Evolutionary conservation across 2,329 filamentous ascomycete genomes (phyloP).

Genomic region (Monosporascus sp.): DNA sequence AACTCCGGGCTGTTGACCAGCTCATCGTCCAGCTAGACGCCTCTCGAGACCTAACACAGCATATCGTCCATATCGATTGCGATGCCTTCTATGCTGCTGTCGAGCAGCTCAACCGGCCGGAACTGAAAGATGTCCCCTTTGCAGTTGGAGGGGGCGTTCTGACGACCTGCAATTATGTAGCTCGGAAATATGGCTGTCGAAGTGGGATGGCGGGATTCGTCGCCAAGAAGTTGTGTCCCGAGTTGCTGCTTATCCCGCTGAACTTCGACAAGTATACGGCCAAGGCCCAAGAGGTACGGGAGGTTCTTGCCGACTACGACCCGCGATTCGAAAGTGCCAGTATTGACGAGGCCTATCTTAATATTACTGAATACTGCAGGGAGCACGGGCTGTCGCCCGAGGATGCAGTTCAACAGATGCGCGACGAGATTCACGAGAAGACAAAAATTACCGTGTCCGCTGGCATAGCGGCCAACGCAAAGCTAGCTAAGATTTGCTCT

Average conservation of each 20-base stretch:
- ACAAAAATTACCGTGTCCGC: conserved; percentile 87
- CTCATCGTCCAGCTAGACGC: conserved; percentile 75
- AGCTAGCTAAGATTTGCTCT: conserved; percentile 90
- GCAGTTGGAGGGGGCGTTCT: conserved; percentile 71
- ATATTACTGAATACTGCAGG: conserved; percentile 81
- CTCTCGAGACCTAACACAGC: conserved; percentile 74
- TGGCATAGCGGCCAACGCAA: conserved; percentile 89
- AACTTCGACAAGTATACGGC: conserved; percentile 89
- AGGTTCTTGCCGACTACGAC: conserved; percentile 82
- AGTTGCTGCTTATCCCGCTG: conserved; percentile 73
- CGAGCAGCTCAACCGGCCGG: conserved; percentile 77
- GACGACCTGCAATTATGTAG: conserved; percentile 77
- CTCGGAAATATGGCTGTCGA: conserved; percentile 82
- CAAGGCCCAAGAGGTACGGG: conserved; percentile 83
- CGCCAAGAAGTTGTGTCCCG: conserved; percentile 86
- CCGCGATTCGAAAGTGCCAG: conserved; percentile 87
- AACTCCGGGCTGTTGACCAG: conserved; percentile 73
- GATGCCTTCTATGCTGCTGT: conserved; percentile 97
- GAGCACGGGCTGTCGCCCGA: conserved; percentile 64
- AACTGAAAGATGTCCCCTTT: conserved; percentile 81
- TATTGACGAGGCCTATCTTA: conserved; percentile 94
- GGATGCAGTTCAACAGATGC: conserved; percentile 71
- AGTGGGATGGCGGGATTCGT: conserved; percentile 97
- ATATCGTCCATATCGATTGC: conserved; percentile 88
- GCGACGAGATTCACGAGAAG: conserved; percentile 67